Evolutionary conservation across 1,284 basidiomycete species (phyloP), one percentile per base, ranked within the genome.

Genomic region (Bjerkandera adusta): DNA sequence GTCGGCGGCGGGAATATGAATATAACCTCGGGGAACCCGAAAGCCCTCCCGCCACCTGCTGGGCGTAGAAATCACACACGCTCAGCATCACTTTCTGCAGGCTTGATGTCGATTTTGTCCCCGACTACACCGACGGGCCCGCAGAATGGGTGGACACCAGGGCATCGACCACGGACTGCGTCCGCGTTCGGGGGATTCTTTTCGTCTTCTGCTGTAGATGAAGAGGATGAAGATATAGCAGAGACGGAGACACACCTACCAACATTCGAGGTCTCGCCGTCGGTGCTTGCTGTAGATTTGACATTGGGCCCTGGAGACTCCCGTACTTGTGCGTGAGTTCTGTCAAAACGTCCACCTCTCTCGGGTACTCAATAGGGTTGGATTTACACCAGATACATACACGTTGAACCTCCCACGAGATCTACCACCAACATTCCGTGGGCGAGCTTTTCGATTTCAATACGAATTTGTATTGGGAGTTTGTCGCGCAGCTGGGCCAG

Each of bases 391-490:
- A 95, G 92, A 89, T 65, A 83, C 81, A 2, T 96, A 95, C 63
- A 79, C 79, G 0, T 67, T 94, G 2, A 66, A 71, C 2, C 69
- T 97, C 1, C 94, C 96, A 0, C 71, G 81, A 4, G 81, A 81
- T 47, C 72, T 98, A 0, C 96, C 96, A 0, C 96, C 96, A 0
- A 92, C 93, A 0, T 97, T 90, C 69, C 78, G 81, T 33, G 96
- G 96, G 1, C 84, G 86, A 42, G 76, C 85, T 1, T 75, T 97
- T 52, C 78, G 77, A 56, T 95, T 99, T 64, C 85, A 85, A 7
- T 99, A 98, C 63, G 85, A 92, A 55, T 78, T 99, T 10, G 75
- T 89, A 8, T 76, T 98, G 1, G 93, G 94, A 1, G 86, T 88
- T 0, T 94, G 90, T 67, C 79, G 92, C 4, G 65, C 68, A 1